Percentiles rank a stretch among this genome's conserved stretches.
phyloP scores from a whole-genome alignment of 2,329 filamentous ascomycete genomes.

The Cryphonectria japonica region DNA sequence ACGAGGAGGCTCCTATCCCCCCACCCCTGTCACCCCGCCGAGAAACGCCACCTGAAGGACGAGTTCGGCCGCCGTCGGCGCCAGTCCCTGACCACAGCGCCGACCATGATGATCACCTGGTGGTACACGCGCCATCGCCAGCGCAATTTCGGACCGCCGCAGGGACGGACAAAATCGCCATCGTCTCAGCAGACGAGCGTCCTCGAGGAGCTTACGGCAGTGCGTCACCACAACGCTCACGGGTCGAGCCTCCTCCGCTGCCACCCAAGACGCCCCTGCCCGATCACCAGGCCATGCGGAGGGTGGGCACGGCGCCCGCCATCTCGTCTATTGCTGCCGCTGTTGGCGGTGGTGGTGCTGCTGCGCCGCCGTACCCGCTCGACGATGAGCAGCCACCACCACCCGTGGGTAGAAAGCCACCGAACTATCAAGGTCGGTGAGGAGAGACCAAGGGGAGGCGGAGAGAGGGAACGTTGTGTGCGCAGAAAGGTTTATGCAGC shows the following conservation, averaged over 20 bases:
- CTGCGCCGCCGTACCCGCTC: constrained; percentile 74
- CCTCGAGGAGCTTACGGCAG: constrained; percentile 43
- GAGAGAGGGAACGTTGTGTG: background rate
- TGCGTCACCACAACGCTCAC: constrained; percentile 36
- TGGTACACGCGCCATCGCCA: constrained; percentile 61
- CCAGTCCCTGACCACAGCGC: constrained; percentile 30
- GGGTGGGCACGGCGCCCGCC: constrained; percentile 24
- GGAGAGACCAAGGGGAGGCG: background rate
- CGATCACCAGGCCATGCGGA: constrained; percentile 47
- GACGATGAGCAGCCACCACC: constrained; percentile 83
- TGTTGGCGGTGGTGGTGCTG: constrained; percentile 11
- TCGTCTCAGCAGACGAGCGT: constrained; percentile 63
- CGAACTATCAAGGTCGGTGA: constrained; percentile 59
- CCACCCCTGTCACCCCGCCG: constrained; percentile 37
- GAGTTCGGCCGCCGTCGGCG: constrained; percentile 28
- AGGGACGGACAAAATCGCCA: constrained; percentile 70
- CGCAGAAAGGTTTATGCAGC: constrained; percentile 2
- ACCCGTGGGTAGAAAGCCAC: constrained; percentile 81
- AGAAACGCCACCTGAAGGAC: constrained; percentile 31
- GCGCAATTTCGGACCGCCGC: constrained; percentile 60
- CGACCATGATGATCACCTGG: constrained; percentile 55
- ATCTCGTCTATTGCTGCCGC: constrained; percentile 17
- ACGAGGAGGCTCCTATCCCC: constrained; percentile 36
- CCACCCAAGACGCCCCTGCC: constrained; percentile 78
- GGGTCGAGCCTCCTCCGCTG: constrained; percentile 68